phyloP scores from a whole-genome alignment of 192 early-diverging fungal genomes.

The Mycoemilia scoparia region DNA sequence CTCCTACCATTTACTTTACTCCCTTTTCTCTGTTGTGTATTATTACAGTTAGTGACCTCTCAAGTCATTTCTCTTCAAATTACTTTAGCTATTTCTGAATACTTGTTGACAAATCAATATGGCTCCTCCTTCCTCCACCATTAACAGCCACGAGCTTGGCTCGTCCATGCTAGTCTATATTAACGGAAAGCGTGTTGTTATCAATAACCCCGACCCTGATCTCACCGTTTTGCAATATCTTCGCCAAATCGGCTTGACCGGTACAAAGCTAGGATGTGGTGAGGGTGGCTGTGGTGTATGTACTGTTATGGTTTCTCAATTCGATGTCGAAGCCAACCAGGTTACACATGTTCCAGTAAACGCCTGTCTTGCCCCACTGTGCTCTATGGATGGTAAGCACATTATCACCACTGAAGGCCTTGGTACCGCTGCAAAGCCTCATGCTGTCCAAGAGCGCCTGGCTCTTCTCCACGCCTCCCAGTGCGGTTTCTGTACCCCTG shows the following conservation, averaged over 20 bases:
- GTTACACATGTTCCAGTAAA: slow-evolving; percentile 33
- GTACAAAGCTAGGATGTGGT: slow-evolving; percentile 68
- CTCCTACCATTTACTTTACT: too few relatives aligned
- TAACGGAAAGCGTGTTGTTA: slow-evolving; percentile 33
- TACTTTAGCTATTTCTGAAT: too few relatives aligned
- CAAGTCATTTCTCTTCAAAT: too few relatives aligned
- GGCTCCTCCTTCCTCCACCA: too few relatives aligned
- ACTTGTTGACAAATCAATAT: too few relatives aligned
- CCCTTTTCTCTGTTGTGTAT: too few relatives aligned
- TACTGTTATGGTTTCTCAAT: slow-evolving; percentile 59
- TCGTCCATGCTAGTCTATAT: slow-evolving; percentile 33
- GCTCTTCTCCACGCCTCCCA: slow-evolving; percentile 62
- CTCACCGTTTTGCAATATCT: slow-evolving; percentile 47
- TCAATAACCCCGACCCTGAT: slow-evolving; percentile 41
- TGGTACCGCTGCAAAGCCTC: slow-evolving; percentile 44
- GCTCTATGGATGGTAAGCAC: slow-evolving; percentile 59
- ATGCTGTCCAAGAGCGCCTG: slow-evolving; percentile 58
- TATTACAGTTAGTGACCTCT: too few relatives aligned
- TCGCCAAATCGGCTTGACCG: slow-evolving; percentile 41
- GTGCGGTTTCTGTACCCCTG: slow-evolving; percentile 85
- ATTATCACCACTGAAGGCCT: slow-evolving; percentile 69
- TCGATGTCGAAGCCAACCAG: slow-evolving; percentile 17
- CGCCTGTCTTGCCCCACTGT: slow-evolving; percentile 56
- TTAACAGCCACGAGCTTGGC: too few relatives aligned
- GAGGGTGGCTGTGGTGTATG: slow-evolving; percentile 65